Base-by-base conservation (phyloP, 306 rosid species). In the Begonia masoniana region DNA sequence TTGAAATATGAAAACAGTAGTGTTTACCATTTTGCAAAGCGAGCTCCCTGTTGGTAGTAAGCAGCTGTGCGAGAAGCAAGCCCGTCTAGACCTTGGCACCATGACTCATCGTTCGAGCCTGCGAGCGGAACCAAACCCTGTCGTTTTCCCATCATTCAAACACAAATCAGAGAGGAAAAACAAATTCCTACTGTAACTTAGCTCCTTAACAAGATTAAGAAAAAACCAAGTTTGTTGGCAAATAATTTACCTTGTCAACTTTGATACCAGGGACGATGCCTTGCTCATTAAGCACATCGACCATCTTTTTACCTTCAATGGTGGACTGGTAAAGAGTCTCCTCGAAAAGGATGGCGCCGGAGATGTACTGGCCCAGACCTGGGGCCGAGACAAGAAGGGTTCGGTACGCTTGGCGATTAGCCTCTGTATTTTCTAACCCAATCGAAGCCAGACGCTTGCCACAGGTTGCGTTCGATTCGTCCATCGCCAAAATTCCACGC, bases 61-160 rank as follows among this genome's bases (percentile, higher is more conserved):
- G 96, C 94, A 67, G 96, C 93, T 5, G 94, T 50, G 51, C 94
- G 96, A 54, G 96, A 82, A 55, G 94, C 82, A 47, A 86, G 88
- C 43, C 96, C 96, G n/a, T 86, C 96, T 8, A 86, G 84, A 65
- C 96, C 96, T 80, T 87, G 96, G 80, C 96, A 87, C 96, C 96
- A 87, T 16, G 94, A 87, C 76, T 87, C 96, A 24, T 78, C 59
- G 54, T 87, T 87, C 49, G 94, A 87, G 69, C 96, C 96, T 52
- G 62, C 57, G 6, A 87, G 71, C 9, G 96, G 94, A 59, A 82
- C 94, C 72, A 83, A 56, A 74, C 96, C 95, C 95, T 84, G 70
- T 79, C 62, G 53, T 74, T 58, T 15, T 54, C 56, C 17, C 24
- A 21, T 41, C 45, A 48, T 42, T 26, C 39, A 71, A 58, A 15